Percentiles rank a stretch among this genome's conserved stretches.
Conservation (phyloP, 2,329 filamentous ascomycete species). For the Botrytis byssoidea region DNA sequence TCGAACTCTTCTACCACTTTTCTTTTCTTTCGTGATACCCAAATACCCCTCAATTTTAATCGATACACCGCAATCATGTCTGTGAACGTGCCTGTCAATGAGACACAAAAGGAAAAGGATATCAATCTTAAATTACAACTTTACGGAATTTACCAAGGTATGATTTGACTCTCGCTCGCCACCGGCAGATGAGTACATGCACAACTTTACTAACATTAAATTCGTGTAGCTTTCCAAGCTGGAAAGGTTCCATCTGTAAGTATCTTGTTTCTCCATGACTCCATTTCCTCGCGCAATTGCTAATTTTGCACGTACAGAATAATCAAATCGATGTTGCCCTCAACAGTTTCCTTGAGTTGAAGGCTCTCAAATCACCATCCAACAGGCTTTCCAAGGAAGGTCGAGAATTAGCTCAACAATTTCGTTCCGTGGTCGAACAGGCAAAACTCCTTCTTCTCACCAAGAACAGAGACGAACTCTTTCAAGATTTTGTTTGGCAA, state of each 20-base stretch:
- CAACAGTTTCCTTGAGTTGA: constrained; percentile 79
- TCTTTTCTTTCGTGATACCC: constrained; percentile 30
- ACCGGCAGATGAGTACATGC: neutral
- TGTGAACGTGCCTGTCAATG: constrained; percentile 37
- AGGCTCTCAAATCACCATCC: constrained; percentile 67
- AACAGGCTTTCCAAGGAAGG: constrained; percentile 80
- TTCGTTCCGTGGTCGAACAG: constrained; percentile 76
- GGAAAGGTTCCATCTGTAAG: constrained; percentile 79
- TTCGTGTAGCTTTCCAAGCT: constrained; percentile 67
- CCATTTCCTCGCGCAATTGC: constrained; percentile 16
- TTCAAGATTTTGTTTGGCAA: constrained; percentile 98
- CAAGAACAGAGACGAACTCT: constrained; percentile 91
- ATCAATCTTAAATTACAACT: constrained; percentile 93
- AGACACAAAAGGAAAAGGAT: constrained; percentile 47
- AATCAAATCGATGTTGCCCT: constrained; percentile 85
- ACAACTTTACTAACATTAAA: constrained; percentile 35
- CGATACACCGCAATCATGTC: constrained; percentile 25
- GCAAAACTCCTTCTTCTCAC: constrained; percentile 81
- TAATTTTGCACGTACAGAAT: constrained; percentile 44
- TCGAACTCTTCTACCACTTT: neutral
- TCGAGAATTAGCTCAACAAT: constrained; percentile 71
- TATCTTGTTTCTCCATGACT: neutral
- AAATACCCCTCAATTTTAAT: constrained; percentile 10
- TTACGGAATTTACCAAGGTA: constrained; percentile 79
- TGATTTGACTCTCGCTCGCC: constrained; percentile 6